Conservation (phyloP, 31 red algal species). For the Asparagopsis taxiformis region DNA sequence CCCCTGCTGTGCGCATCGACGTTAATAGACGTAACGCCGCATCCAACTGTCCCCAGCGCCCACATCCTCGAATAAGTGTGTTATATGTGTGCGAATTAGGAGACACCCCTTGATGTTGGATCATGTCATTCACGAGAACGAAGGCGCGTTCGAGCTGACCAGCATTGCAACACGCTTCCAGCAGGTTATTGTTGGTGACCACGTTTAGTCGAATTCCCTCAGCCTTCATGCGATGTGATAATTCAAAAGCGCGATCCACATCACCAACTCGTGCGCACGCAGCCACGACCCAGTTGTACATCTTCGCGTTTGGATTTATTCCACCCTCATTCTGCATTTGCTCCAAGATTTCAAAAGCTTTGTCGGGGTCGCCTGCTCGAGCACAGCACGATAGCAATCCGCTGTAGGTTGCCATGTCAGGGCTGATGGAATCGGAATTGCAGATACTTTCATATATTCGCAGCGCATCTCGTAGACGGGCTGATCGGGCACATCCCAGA, state of each 20-base stretch:
- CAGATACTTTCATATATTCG: constrained; percentile 25
- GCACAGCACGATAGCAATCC: constrained; percentile 50
- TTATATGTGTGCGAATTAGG: constrained; percentile 77
- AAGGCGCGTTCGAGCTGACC: constrained; percentile 71
- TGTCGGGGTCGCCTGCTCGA: constrained; percentile 36
- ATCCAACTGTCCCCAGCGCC: constrained; percentile 57
- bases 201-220: constrained; percentile 60
- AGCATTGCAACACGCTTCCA: constrained; percentile 67
- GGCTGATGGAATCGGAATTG: constrained; percentile 23
- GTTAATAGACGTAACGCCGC: constrained; percentile 57
- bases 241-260: constrained; percentile 60
- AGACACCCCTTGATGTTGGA: constrained; percentile 43
- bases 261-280: constrained; percentile 66
- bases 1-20: constrained; percentile 60
- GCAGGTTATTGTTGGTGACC: constrained; percentile 77
- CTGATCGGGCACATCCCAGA: constrained; percentile 36
- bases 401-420: constrained; percentile 59
- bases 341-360: constrained; percentile 51
- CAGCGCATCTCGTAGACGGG: constrained; percentile 44
- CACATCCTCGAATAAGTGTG: constrained; percentile 62
- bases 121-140: constrained; percentile 69
- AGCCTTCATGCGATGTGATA: constrained; percentile 36
- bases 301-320: constrained; percentile 42
- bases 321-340: constrained; percentile 32
- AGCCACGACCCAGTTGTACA: constrained; percentile 69